phyloP scores from a whole-genome alignment of 1,284 basidiomycete genomes.

The Rhodotorula glutinis region DNA sequence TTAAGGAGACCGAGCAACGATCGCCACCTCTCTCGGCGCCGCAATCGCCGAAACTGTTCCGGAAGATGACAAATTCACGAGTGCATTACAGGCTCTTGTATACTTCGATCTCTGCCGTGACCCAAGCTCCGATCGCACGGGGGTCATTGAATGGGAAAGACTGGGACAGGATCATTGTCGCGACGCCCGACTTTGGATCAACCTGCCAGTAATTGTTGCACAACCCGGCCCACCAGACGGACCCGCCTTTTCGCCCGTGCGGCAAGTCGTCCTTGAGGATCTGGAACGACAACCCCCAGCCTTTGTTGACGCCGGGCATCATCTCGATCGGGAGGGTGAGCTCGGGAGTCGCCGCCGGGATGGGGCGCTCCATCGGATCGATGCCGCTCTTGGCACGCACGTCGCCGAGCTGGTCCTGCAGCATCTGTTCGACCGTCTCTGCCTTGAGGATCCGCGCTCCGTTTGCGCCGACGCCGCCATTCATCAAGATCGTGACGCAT shows the following conservation, averaged over 20 bases:
- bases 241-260: neutral
- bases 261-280: neutral
- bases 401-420: conserved; percentile 9
- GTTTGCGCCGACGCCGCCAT: conserved; percentile 1
- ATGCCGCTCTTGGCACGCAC: neutral
- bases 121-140: neutral
- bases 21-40: too few species aligned
- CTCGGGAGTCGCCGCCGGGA: neutral
- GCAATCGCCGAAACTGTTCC: too few species aligned
- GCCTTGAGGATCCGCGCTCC: conserved; percentile 9
- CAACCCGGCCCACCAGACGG: neutral
- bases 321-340: neutral
- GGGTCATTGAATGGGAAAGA: neutral
- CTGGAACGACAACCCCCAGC: neutral
- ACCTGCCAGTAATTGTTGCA: conserved; percentile 1
- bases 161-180: conserved; percentile 4
- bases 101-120: neutral
- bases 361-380: neutral
- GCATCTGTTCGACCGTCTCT: conserved; percentile 32
- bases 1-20: too few species aligned
- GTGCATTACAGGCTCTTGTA: neutral
- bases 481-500: conserved; percentile 1
- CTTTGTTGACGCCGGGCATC: neutral
- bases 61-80: too few species aligned
- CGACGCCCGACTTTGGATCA: neutral